Conservation (phyloP, 148 eudicot species). For the Silene latifolia region DNA sequence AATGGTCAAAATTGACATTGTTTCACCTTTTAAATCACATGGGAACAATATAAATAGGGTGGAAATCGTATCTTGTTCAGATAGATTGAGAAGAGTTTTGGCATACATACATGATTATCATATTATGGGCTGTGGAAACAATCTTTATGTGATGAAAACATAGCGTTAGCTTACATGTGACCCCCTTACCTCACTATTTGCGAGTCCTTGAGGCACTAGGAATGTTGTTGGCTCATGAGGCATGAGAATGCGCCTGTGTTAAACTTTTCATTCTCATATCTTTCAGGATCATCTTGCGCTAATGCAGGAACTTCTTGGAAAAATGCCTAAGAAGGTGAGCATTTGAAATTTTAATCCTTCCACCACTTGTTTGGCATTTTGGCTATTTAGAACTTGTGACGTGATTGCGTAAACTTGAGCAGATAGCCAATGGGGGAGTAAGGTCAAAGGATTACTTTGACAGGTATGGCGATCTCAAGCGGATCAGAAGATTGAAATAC, state of each 20-base stretch:
- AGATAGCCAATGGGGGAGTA: slow-evolving; percentile 84
- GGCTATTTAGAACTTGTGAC: slow-evolving; percentile 4
- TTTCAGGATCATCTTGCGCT: slow-evolving; percentile 94
- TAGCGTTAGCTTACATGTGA: not conserved
- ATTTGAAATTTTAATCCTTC: not conserved
- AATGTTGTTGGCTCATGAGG: not conserved
- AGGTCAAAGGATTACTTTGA: slow-evolving; percentile 88
- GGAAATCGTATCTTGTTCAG: not conserved
- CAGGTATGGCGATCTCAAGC: slow-evolving; percentile 83
- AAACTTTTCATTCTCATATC: not conserved
- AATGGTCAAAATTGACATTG: too few relatives aligned
- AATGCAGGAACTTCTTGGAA: slow-evolving; percentile 97
- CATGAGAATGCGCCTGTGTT: not conserved
- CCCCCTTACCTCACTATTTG: not conserved
- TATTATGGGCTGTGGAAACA: not conserved
- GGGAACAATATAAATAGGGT: not conserved
- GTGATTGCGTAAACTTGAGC: slow-evolving; percentile 22
- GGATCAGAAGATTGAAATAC: slow-evolving; percentile 84
- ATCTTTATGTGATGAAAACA: not conserved
- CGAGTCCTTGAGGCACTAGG: not conserved
- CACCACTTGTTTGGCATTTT: not conserved
- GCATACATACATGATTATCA: not conserved
- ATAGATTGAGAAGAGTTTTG: slow-evolving; percentile 1
- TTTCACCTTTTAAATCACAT: too few relatives aligned
- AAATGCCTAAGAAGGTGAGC: slow-evolving; percentile 92